A percentile compares a stretch with the other conserved stretches of the same genome.
Conservation (phyloP, 73 alveolate species). For the Paramecium primaurelia region DNA sequence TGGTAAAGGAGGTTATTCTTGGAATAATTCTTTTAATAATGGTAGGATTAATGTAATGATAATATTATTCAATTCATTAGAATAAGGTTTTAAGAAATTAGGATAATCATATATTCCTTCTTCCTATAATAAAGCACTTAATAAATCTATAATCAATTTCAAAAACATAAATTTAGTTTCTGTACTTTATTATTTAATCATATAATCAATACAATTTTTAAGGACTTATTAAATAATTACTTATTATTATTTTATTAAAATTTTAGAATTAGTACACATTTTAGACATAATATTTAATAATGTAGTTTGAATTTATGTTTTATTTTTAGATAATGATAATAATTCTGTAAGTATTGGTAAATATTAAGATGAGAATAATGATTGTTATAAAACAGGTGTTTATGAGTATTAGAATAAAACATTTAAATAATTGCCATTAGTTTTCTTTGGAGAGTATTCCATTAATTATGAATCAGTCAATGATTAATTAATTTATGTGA, state of each 20-base stretch:
- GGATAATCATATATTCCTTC: conserved; percentile 76
- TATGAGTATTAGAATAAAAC: not conserved
- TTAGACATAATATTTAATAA: conserved; percentile 17
- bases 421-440: conserved; percentile 44
- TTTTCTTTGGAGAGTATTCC: conserved; percentile 57
- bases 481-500: conserved; percentile 60
- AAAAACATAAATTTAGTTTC: conserved; percentile 74
- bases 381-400: not conserved
- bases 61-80: conserved; percentile 73
- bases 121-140: conserved; percentile 72
- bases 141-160: conserved; percentile 81
- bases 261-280: conserved; percentile 45
- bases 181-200: not conserved
- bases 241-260: not conserved
- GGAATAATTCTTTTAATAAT: conserved; percentile 1
- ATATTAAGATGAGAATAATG: not conserved
- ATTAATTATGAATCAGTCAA: conserved; percentile 59
- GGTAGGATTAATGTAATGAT: conserved; percentile 66
- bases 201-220: conserved; percentile 3
- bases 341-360: not conserved
- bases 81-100: conserved; percentile 62
- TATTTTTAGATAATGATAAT: not conserved
- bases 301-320: not conserved
- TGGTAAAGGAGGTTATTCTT: conserved; percentile 58
- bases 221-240: conserved; percentile 1